Percentiles rank a stretch among this genome's conserved stretches.
These are phyloP conservation scores for Zymoseptoria brevis DNA, from an alignment of 2,329 filamentous ascomycete genomes.

Conservation along the genomic window DNA sequence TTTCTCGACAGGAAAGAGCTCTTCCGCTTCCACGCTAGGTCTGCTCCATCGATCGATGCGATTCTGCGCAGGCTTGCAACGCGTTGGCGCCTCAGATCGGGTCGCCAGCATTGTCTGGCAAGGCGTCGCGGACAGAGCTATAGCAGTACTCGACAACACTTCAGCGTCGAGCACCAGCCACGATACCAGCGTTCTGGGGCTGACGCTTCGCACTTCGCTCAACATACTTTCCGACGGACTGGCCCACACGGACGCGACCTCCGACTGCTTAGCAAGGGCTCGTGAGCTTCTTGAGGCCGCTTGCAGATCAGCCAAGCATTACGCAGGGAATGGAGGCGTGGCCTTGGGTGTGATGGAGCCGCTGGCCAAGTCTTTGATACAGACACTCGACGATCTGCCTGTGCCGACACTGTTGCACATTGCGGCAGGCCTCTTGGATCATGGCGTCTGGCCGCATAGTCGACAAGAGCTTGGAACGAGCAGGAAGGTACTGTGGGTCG, in stretches of 20 bases:
- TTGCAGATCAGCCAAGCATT: conserved; percentile 48
- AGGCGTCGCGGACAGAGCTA: conserved; percentile 11
- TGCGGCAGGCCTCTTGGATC: conserved; percentile 14
- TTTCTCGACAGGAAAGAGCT: conserved; percentile 11
- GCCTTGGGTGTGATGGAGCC: conserved; percentile 59
- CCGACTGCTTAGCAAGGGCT: conserved; percentile 10
- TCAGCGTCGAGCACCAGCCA: conserved; percentile 4
- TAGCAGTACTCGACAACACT: conserved; percentile 1
- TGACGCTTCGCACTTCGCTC: conserved; percentile 55
- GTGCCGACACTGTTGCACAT: conserved; percentile 10
- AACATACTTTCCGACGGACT: conserved; percentile 60
- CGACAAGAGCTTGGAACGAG: conserved; percentile 58
- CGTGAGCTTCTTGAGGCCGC: conserved; percentile 22
- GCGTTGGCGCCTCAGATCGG: neutral
- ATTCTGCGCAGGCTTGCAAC: neutral
- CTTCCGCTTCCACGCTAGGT: conserved; percentile 10
- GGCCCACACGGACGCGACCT: conserved; percentile 12
- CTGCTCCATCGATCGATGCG: conserved; percentile 13
- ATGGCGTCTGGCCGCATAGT: conserved; percentile 47
- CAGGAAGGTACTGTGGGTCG: conserved; percentile 59
- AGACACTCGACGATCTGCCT: conserved; percentile 7
- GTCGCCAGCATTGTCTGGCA: conserved; percentile 9
- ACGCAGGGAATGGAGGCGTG: conserved; percentile 60
- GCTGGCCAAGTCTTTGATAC: conserved; percentile 15
- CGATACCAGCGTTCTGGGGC: conserved; percentile 12